Base-by-base conservation (phyloP, 2,329 filamentous ascomycete species). In the Elsinoe australis region DNA sequence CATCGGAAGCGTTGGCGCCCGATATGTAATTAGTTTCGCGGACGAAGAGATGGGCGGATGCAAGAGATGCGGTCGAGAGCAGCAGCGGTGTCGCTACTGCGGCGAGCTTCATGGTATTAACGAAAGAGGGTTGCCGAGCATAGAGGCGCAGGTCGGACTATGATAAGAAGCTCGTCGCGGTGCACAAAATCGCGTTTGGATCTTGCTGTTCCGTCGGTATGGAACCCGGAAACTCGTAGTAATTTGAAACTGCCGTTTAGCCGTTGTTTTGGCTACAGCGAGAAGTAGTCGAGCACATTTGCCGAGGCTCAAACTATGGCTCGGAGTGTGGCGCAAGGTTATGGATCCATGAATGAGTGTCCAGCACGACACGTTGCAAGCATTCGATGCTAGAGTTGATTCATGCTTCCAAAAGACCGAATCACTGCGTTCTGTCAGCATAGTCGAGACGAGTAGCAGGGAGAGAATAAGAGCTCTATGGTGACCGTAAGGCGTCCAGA, bases 1-100 rank as follows among this genome's bases (percentile, higher is more conserved):
- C 49, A 46, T 56, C 54, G 34, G 50, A 50, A 18, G 47, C 42
- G 12, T 53, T 26, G 28, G 52, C 52, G 48, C 39, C 39, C 2
- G 19, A 15, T 4, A 26, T 44, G 21, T 44, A 31, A 9, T 44
- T 44, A 8, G 39, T 44, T 14, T 29, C 14, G 4, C 39, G 39
- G 5, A 14, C 10, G 39, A 18, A 12, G 26, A 29, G 26, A 29
- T 7, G 26, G 12, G 26, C 26, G 26, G 26, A 7, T 6, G 26
- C 26, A n/a, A n/a, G n/a, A 12, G 26, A 29, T 6, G 26, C 26
- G 26, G 12, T 7, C 7, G 26, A 12, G 26, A 29, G 26, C 7
- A 12, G 6, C 7, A 29, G 6, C 26, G 12, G 26, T 12, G 26
- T 29, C n/a, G n/a, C n/a, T n/a, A n/a, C n/a, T 6, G 26, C 12